Percentiles rank a stretch among this genome's conserved stretches.
Conservation (phyloP, 2,329 filamentous ascomycete genomes). For the Tolypocladium pustulatum region DNA sequence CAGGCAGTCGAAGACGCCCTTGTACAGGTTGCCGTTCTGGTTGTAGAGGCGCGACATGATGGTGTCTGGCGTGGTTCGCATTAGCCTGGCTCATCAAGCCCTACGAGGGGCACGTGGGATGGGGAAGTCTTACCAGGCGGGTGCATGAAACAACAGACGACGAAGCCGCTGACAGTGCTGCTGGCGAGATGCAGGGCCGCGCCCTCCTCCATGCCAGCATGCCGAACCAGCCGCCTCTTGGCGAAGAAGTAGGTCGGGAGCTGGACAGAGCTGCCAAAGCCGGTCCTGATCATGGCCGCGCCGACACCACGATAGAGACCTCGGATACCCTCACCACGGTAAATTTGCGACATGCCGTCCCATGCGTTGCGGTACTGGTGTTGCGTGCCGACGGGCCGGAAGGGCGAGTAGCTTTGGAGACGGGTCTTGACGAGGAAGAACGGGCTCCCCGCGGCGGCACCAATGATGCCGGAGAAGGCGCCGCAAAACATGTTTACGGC, state of each 20-base stretch:
- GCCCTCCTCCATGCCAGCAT: conserved; percentile 84
- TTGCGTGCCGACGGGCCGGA: conserved; percentile 91
- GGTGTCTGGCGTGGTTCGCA: conserved; percentile 49
- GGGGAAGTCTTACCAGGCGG: conserved; percentile 60
- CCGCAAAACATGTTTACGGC: conserved; percentile 91
- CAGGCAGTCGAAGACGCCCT: conserved; percentile 83
- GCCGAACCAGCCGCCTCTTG: conserved; percentile 72
- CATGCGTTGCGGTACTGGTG: conserved; percentile 80
- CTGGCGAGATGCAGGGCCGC: conserved; percentile 80
- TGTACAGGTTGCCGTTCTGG: conserved; percentile 96
- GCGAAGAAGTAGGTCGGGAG: conserved; percentile 97
- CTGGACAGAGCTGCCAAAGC: conserved; percentile 92
- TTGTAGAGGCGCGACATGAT: conserved; percentile 99
- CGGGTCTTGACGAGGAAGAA: conserved; percentile 98
- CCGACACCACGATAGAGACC: conserved; percentile 86
- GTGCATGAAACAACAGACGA: conserved; percentile 97
- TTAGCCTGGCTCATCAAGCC: neutral
- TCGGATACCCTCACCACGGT: conserved; percentile 60
- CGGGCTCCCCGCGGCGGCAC: conserved; percentile 84
- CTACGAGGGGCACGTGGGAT: neutral
- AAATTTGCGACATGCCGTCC: conserved; percentile 77
- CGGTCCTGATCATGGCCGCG: conserved; percentile 91
- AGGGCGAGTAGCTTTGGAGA: conserved; percentile 86
- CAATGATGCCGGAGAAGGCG: conserved; percentile 78
- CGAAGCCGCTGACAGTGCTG: conserved; percentile 84